Conservation (phyloP, 1,139 yeast species). For the Taphrina wiesneri region DNA sequence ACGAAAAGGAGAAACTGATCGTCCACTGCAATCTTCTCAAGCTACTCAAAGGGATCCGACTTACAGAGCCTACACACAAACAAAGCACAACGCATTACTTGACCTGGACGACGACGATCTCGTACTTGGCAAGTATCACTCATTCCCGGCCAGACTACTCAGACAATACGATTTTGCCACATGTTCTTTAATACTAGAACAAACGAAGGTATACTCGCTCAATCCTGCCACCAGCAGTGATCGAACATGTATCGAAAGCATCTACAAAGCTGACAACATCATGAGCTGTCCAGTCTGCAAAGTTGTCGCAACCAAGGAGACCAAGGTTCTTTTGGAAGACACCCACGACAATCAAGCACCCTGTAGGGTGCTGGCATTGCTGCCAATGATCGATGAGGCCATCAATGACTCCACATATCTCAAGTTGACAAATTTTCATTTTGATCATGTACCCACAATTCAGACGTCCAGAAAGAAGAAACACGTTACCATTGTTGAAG, state of each 20-base stretch:
- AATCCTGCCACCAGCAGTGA: neutral
- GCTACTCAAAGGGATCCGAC: neutral
- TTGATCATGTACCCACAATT: constrained; percentile 16
- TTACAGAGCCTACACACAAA: neutral
- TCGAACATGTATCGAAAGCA: neutral
- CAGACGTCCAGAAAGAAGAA: neutral
- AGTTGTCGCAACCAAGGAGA: neutral
- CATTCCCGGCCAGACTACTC: constrained; percentile 3
- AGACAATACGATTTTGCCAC: neutral
- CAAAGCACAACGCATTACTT: neutral
- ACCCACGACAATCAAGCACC: neutral
- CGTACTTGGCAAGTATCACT: constrained; percentile 12
- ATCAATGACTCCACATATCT: neutral
- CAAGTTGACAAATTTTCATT: constrained; percentile 3
- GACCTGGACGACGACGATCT: constrained; percentile 2
- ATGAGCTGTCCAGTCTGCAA: neutral
- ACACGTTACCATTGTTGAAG: neutral
- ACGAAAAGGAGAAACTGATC: neutral
- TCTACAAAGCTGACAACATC: neutral
- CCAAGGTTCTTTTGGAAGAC: constrained; percentile 9
- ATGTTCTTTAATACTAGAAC: neutral
- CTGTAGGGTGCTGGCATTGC: constrained; percentile 2
- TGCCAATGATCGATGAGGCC: neutral
- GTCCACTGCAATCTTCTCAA: neutral
- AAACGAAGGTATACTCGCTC: neutral